phyloP scores from a whole-genome alignment of 1,139 yeast genomes.

The Candida glucosophila region DNA sequence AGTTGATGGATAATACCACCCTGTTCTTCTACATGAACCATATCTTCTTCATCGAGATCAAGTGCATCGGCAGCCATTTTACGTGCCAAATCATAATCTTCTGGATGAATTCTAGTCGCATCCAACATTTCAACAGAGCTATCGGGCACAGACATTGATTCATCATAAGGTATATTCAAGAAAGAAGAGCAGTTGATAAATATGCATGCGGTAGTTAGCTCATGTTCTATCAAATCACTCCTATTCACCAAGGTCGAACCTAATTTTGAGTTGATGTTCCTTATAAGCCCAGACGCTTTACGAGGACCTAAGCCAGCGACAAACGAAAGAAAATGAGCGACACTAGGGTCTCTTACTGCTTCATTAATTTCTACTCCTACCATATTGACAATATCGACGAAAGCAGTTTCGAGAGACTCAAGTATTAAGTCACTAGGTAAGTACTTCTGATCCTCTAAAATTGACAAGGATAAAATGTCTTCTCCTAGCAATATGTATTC shows the following conservation, averaged over 20 bases:
- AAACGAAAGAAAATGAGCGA: constrained; percentile 64
- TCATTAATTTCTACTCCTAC: constrained; percentile 93
- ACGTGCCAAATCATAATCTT: constrained; percentile 89
- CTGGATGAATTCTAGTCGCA: constrained; percentile 95
- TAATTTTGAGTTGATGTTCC: constrained; percentile 63
- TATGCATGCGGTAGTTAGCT: constrained; percentile 68
- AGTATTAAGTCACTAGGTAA: constrained; percentile 56
- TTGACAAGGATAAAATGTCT: constrained; percentile 61
- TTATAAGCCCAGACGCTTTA: constrained; percentile 80
- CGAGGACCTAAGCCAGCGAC: constrained; percentile 93
- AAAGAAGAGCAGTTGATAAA: constrained; percentile 92
- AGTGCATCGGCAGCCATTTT: constrained; percentile 98
- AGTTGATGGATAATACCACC: constrained; percentile 84
- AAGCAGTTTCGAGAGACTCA: constrained; percentile 68
- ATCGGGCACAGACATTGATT: constrained; percentile 39
- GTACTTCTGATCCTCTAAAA: constrained; percentile 70
- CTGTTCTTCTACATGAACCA: constrained; percentile 64
- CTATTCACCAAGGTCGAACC: constrained; percentile 65
- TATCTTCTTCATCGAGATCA: constrained; percentile 91
- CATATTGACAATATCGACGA: constrained; percentile 84
- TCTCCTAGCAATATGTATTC: constrained; percentile 80
- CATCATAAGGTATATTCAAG: constrained; percentile 70
- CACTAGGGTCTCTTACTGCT: constrained; percentile 68
- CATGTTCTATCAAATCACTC: constrained; percentile 71
- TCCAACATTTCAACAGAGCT: constrained; percentile 72